Conservation (phyloP, 768 basidiomycete genomes). For the Rhizopogon rudus region DNA sequence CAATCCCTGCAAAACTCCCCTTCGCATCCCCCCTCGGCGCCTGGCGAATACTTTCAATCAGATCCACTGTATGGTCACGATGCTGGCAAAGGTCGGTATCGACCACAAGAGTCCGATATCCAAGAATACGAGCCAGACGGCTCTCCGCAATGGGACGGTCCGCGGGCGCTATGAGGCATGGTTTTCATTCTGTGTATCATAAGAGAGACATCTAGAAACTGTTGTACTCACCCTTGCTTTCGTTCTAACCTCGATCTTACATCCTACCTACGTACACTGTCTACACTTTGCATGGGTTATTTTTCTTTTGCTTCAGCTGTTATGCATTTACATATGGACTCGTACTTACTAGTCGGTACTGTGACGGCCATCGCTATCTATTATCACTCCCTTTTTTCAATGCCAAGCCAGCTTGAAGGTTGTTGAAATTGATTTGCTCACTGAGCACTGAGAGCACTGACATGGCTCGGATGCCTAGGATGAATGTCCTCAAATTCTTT, state of each 20-base stretch:
- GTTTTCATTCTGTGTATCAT: slow-evolving; percentile 11
- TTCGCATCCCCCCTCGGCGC: not conserved
- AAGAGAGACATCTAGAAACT: not conserved
- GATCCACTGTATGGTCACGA: not conserved
- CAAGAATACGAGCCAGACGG: not conserved
- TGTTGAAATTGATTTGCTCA: not conserved
- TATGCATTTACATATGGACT: not conserved
- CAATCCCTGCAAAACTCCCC: not conserved
- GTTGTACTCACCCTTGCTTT: slow-evolving; percentile 9
- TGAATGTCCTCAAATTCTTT: no score
- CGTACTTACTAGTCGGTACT: not conserved
- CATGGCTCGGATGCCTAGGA: no score
- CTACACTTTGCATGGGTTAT: not conserved
- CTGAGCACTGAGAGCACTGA: no score
- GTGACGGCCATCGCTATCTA: not conserved
- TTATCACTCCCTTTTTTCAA: not conserved
- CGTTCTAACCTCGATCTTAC: not conserved
- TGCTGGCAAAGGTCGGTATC: slow-evolving; percentile 8
- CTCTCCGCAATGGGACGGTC: slow-evolving; percentile 3
- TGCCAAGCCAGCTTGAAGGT: not conserved
- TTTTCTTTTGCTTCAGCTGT: not conserved
- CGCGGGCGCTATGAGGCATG: slow-evolving; percentile 20
- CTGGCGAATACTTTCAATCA: not conserved
- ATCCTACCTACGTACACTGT: not conserved
- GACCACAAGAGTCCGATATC: slow-evolving; percentile 2